These are phyloP conservation scores for Physcomitrium patens DNA, from an alignment of 225 moss, liverwort and hornwort genomes.

Conservation along the genomic window DNA sequence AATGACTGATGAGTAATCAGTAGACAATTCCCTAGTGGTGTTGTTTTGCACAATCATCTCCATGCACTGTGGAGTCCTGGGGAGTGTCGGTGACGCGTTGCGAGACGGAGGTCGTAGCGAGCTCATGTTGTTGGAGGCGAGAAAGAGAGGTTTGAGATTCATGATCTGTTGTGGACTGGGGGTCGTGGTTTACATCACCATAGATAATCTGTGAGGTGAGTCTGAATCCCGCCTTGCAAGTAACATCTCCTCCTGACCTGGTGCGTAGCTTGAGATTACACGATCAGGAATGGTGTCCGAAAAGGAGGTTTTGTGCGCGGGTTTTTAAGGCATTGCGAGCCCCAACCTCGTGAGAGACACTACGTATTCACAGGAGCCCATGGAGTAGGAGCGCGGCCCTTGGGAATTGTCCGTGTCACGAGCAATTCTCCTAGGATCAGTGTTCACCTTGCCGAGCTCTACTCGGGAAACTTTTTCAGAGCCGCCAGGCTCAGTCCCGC, in stretches of 20 bases:
- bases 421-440: constrained; percentile 20
- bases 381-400: constrained; percentile 65
- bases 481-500: constrained; percentile 34
- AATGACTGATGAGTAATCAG: no score
- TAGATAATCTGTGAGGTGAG: constrained; percentile 37
- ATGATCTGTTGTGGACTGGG: constrained; percentile 18
- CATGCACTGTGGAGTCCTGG: neutral
- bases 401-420: constrained; percentile 17
- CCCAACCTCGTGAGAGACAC: constrained; percentile 67
- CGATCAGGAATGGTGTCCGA: constrained; percentile 46
- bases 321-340: constrained; percentile 47
- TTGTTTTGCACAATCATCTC: neutral
- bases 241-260: constrained; percentile 38
- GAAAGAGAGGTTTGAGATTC: constrained; percentile 7
- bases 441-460: constrained; percentile 47
- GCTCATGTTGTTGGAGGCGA: neutral
- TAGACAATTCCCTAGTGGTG: no score
- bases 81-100: neutral
- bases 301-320: constrained; percentile 31
- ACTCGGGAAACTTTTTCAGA: constrained; percentile 41
- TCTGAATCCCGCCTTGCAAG: constrained; percentile 39
- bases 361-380: constrained; percentile 77
- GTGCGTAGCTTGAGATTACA: constrained; percentile 37
- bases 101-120: neutral
- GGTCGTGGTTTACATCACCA: constrained; percentile 36